Evolutionary conservation across 2,329 filamentous ascomycete species (phyloP), one percentile per base, ranked within the genome.

Genomic region (Pseudofabraea citricarpa): DNA sequence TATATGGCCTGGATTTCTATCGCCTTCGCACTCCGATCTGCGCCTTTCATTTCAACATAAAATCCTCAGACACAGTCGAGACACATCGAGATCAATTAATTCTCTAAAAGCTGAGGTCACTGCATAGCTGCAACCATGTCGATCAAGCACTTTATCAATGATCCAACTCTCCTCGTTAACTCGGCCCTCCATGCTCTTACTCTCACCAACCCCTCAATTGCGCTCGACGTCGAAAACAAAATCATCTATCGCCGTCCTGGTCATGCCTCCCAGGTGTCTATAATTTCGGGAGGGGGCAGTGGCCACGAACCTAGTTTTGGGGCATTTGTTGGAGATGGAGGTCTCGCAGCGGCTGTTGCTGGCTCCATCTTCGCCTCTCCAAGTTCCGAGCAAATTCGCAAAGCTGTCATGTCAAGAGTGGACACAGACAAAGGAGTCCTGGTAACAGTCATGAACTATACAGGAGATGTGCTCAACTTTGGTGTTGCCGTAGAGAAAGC

Each of bases 401-500:
- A 78, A 52, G 88, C 83, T 46, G 84, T 94, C 41, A 77, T 83
- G 58, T 77, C 81, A 32, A 75, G 87, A 16, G 85, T 95, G 3
- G 80, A 87, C 48, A 75, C 76, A 3, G 73, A 77, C 35, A 77
- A 79, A 49, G 91, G 90, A 19, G 85, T 95, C 1, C 64, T 96
- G 31, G 85, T 95, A n/a, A 83, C 90, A 5, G 87, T 95, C 22
- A 95, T 95, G 87, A 96, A 96, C 64, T 95, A 95, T 65, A 95
- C 89, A 1, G 87, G 87, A 27, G 87, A 90, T 62, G 79, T 95
- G 42, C 75, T 96, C 54, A 94, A 95, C 68, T 96, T 96, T 61
- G 90, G 90, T 43, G 85, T 96, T 77, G 90, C 85, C 1, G 87
- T 93, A 7, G 91, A 96, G 65, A 95, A 95, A 70, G 90, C 90